Conservation (phyloP, 768 basidiomycete genomes). For the Trametes cinnabarina region DNA sequence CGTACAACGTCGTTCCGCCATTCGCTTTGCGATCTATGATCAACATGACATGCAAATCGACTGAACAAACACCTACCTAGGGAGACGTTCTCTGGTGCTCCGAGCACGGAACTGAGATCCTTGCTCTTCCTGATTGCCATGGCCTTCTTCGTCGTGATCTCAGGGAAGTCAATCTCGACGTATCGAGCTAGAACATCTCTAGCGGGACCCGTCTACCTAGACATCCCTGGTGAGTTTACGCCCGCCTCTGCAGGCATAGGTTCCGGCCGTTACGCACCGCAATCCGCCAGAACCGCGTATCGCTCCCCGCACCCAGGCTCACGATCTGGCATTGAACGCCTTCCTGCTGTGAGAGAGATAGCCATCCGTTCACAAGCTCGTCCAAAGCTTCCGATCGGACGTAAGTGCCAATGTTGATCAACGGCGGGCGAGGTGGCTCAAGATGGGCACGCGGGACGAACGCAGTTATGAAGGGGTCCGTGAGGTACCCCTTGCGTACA, state of each 20-base stretch:
- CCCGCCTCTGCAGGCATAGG: not conserved
- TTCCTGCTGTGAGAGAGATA: slow-evolving; percentile 43
- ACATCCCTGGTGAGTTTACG: not conserved
- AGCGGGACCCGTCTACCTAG: slow-evolving; percentile 52
- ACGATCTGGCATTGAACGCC: slow-evolving; percentile 75
- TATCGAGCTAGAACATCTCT: slow-evolving; percentile 56
- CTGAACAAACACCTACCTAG: slow-evolving; percentile 37
- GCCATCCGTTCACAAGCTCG: slow-evolving; percentile 64
- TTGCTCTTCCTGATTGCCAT: slow-evolving; percentile 73
- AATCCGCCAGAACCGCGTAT: slow-evolving; percentile 92
- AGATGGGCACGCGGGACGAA: slow-evolving; percentile 67
- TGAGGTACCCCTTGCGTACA: slow-evolving; percentile 71
- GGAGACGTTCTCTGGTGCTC: slow-evolving; percentile 41
- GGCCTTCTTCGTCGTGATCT: slow-evolving; percentile 80
- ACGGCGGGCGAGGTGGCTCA: slow-evolving; percentile 63
- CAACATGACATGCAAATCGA: not conserved
- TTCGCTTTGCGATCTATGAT: slow-evolving; percentile 39
- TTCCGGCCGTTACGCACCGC: slow-evolving; percentile 50
- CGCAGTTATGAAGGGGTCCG: slow-evolving; percentile 67
- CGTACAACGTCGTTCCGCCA: slow-evolving; percentile 59
- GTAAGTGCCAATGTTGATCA: slow-evolving; percentile 96
- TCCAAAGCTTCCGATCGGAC: slow-evolving; percentile 83
- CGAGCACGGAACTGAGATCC: slow-evolving; percentile 51
- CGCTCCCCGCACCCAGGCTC: slow-evolving; percentile 94
- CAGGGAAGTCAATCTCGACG: slow-evolving; percentile 89